Base-by-base conservation (phyloP, 2,329 filamentous ascomycete species). In the Colletotrichum liriopes region DNA sequence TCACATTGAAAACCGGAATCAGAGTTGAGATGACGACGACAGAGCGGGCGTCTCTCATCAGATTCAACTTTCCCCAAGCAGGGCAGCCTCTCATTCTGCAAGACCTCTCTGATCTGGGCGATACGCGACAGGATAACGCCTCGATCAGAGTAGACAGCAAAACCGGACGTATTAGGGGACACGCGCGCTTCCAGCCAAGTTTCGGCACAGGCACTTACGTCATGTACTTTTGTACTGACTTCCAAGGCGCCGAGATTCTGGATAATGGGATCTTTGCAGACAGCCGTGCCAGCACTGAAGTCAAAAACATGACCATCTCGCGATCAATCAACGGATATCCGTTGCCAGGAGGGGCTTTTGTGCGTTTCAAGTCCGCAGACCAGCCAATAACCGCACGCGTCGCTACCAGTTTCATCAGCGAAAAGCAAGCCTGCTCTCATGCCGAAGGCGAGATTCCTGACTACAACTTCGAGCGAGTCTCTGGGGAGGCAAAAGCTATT, bases 341-440 rank as follows among this genome's bases (percentile, higher is more conserved):
- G 2, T 79, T 91, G 2, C 89, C 90, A 0, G 90, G 86, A 0
- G 92, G 92, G 6, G 91, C 88, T 0, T 94, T 91, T 81, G 86
- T 89, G 29, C 86, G 89, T 54, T 93, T 94, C 76, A 73, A 67
- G 47, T 65, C 67, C 3, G 79, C 87, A 20, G 83, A 86, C 0
- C 82, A 84, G 2, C 86, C 87, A 2, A 86, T 94, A n/a, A 79
- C 88, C 9, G 92, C 87, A 14, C 87, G 93, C 41, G 90, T 93
- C 7, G 92, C 92, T 0, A 82, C 93, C 9, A 94, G 92, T 74
- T 93, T 93, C 79, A 90, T 94, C 76, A 92, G 89, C 77, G 82
- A 84, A 2, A 84, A 87, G 0, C 88, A 91, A 78, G 93, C 93
- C 1, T 95, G 93, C 76, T 78, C 84, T 8, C 93, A 92, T 77